Conservation (phyloP, 139 green algal species). For the Limnomonas spitsbergensis region DNA sequence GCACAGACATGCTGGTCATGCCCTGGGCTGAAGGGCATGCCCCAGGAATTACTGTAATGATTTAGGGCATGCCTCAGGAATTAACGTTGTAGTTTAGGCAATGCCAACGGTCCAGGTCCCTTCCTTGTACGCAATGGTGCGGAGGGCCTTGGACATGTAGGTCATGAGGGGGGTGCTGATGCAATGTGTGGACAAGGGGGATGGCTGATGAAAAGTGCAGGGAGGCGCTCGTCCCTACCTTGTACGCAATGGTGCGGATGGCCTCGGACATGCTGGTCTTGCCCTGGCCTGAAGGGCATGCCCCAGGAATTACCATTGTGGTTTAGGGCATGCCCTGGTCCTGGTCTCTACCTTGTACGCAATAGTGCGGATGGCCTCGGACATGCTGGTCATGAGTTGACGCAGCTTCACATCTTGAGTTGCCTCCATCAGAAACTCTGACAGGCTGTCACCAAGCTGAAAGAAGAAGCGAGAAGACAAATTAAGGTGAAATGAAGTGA, state of each 20-base stretch:
- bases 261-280: background rate
- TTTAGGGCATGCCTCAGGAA: background rate
- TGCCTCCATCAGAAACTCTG: constrained; percentile 86
- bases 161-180: no score
- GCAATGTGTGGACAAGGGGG: no score
- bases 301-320: background rate
- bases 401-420: constrained; percentile 85
- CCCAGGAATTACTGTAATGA: background rate
- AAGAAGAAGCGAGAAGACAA: background rate
- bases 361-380: constrained; percentile 88
- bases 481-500: background rate
- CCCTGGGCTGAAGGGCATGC: background rate
- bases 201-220: no score
- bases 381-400: constrained; percentile 88
- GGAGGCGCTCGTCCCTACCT: no score
- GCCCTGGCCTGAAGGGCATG: background rate
- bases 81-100: no score
- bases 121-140: no score
- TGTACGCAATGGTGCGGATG: no score
- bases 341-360: constrained; percentile 79
- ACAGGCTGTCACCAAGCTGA: constrained; percentile 86
- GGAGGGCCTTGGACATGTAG: no score
- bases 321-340: background rate
- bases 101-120: background rate
- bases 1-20: background rate